Evolutionary conservation across 768 basidiomycete genomes (phyloP).

Genomic region (Boletus vermiculosoides): DNA sequence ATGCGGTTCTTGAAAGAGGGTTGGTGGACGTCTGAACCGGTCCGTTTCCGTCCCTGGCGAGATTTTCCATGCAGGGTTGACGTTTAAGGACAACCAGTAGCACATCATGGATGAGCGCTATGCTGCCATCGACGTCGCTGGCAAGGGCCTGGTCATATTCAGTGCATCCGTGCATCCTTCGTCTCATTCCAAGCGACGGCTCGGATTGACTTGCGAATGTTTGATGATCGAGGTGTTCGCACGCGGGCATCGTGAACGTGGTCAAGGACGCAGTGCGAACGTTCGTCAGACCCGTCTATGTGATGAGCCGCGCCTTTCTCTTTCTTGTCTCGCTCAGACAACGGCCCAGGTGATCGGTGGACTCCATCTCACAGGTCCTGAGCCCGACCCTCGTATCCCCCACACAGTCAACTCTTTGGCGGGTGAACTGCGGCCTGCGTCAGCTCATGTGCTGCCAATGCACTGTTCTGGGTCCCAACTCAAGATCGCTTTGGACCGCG

Average conservation of each 20-base stretch:
- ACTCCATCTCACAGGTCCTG: slow-evolving; percentile 75
- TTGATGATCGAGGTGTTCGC: slow-evolving; percentile 49
- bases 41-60: slow-evolving; percentile 18
- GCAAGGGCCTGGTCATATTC: slow-evolving; percentile 80
- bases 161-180: slow-evolving; percentile 59
- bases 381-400: slow-evolving; percentile 58
- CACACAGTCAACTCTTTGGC: slow-evolving; percentile 73
- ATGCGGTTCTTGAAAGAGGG: slow-evolving; percentile 52
- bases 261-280: slow-evolving; percentile 62
- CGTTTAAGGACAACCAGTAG: slow-evolving; percentile 34
- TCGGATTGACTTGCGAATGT: not conserved
- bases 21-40: slow-evolving; percentile 57
- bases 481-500: slow-evolving; percentile 67
- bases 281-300: slow-evolving; percentile 70
- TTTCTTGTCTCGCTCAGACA: not conserved
- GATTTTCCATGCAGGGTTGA: not conserved
- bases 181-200: not conserved
- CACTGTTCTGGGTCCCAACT: slow-evolving; percentile 79
- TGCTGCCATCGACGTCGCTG: slow-evolving; percentile 70
- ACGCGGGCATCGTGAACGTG: slow-evolving; percentile 87
- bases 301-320: slow-evolving; percentile 44
- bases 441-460: slow-evolving; percentile 75
- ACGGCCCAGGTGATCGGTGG: slow-evolving; percentile 67
- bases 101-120: slow-evolving; percentile 85
- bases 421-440: slow-evolving; percentile 54